phyloP scores from a whole-genome alignment of 176 grass and related monocot genomes.

The Canna indica region DNA sequence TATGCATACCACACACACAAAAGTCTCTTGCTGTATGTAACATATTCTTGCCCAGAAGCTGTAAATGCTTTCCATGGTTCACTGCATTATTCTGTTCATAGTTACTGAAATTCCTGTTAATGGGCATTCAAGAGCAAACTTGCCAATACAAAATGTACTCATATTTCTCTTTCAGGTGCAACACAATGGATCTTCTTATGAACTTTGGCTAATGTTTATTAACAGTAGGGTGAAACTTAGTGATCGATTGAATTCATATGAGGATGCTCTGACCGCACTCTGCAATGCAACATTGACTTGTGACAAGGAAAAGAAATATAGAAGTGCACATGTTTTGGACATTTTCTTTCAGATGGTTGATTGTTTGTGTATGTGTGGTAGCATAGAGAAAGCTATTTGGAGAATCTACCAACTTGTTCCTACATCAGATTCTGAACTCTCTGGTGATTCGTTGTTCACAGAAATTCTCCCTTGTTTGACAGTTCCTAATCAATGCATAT shows the following conservation, averaged over 20 bases:
- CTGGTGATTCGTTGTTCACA: constrained; percentile 61
- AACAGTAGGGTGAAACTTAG: constrained; percentile 89
- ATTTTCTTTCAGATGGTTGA: constrained; percentile 95
- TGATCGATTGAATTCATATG: constrained; percentile 73
- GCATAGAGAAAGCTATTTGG: constrained; percentile 49
- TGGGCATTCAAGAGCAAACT: not conserved
- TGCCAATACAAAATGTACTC: not conserved
- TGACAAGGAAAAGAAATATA: constrained; percentile 53
- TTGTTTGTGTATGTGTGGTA: constrained; percentile 76
- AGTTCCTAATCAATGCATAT: constrained; percentile 68
- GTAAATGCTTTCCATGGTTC: not conserved
- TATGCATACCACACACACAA: too few relatives aligned
- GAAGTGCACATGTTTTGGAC: constrained; percentile 75
- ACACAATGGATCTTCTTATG: constrained; percentile 77
- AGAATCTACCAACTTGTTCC: constrained; percentile 49
- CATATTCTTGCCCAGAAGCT: not conserved
- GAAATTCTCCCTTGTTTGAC: constrained; percentile 56
- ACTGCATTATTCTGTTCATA: not conserved
- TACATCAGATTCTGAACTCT: constrained; percentile 28
- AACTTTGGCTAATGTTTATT: constrained; percentile 97
- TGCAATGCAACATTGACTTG: constrained; percentile 49
- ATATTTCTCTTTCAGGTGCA: constrained; percentile 79
- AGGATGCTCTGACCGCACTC: constrained; percentile 62
- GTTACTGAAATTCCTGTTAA: not conserved
- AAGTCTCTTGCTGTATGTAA: not conserved